Percentiles rank a stretch among this genome's conserved stretches.
These are phyloP conservation scores for Aspergillus mulundensis DNA, from an alignment of 495 filamentous ascomycete genomes.

Conservation along the genomic window DNA sequence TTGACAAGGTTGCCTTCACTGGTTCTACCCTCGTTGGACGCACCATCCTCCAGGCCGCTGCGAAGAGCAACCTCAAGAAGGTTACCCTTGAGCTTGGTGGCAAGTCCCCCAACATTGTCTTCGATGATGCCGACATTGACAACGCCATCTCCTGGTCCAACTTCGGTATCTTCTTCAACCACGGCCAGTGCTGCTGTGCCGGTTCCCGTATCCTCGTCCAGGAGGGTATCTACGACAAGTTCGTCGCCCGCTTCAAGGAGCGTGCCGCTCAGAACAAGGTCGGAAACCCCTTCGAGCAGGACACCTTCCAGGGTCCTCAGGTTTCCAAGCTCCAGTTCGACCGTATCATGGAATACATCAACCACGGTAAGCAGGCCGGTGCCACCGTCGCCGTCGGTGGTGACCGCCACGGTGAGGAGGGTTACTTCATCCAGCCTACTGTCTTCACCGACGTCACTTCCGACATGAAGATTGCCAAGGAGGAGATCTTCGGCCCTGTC, in stretches of 20 bases:
- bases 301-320: slow-evolving; percentile 97
- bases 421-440: slow-evolving; percentile 97
- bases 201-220: slow-evolving; percentile 95
- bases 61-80: slow-evolving; percentile 95
- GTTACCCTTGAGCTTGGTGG: slow-evolving; percentile 97
- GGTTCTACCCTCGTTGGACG: slow-evolving; percentile 90
- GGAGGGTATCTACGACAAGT: slow-evolving; percentile 94
- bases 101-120: slow-evolving; percentile 98
- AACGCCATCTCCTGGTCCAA: slow-evolving; percentile 97
- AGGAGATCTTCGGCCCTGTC: slow-evolving; percentile 98
- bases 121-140: slow-evolving; percentile 92
- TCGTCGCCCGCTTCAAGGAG: slow-evolving; percentile 81
- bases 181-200: slow-evolving; percentile 97
- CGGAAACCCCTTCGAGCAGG: slow-evolving; percentile 81
- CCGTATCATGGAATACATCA: slow-evolving; percentile 97
- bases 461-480: slow-evolving; percentile 98
- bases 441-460: slow-evolving; percentile 86
- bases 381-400: slow-evolving; percentile 84
- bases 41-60: slow-evolving; percentile 92
- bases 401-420: slow-evolving; percentile 80
- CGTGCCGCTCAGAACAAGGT: slow-evolving; percentile 78
- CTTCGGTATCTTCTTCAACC: slow-evolving; percentile 99
- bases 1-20: slow-evolving; percentile 99
- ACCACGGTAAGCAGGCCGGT: slow-evolving; percentile 81
- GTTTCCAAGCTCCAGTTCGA: slow-evolving; percentile 94